Base-by-base conservation (phyloP, 768 basidiomycete genomes). In the Leccinum ochraceum region DNA sequence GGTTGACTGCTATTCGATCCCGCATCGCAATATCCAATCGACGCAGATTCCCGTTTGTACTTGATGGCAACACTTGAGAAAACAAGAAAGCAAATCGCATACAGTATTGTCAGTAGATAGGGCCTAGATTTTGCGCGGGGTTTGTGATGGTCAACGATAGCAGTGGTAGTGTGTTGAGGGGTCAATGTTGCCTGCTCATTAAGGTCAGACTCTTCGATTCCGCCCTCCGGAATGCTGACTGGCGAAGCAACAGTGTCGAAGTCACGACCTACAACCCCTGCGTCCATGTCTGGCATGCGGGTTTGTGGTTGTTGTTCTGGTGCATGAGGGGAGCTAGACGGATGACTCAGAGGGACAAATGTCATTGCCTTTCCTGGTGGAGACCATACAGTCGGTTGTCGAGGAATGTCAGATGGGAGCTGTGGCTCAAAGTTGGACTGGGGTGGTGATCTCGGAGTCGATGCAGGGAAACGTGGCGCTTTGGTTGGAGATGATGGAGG, bases 11-110 rank as follows among this genome's bases (percentile, higher is more conserved):
- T 88, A 64, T 79, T 76, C 58, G 72, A 83, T 20, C 83, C 87
- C 37, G 82, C 74, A 63, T 90, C 85, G 69, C 92, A 94, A 73
- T 85, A 94, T 5, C 93, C 92, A 65, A 94, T 86, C 11, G 79
- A 71, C 3, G 86, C 77, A 6, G 92, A 92, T 65, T 89, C 85
- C 13, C 65, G 60, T 75, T 92, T 92, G 78, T 85, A 90, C 17
- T 78, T 78, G 66, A 79, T 64, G 20, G 79, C 62, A 24, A 74
- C 63, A 61, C 72, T 74, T 14, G 72, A 74, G 20, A 74, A 63
- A 17, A 74, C 68, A 24, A 81, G 59, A 10, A 77, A 61, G 30
- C 80, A 61, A 6, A 78, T 58, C 60, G 78, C 60, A 56, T 75
- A 66, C 50, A 88, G 22, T n/a, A 85, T 28, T n/a, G 80, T 80